Conservation (phyloP, 75 land plant genomes). For the Cunninghamia lanceolata region DNA sequence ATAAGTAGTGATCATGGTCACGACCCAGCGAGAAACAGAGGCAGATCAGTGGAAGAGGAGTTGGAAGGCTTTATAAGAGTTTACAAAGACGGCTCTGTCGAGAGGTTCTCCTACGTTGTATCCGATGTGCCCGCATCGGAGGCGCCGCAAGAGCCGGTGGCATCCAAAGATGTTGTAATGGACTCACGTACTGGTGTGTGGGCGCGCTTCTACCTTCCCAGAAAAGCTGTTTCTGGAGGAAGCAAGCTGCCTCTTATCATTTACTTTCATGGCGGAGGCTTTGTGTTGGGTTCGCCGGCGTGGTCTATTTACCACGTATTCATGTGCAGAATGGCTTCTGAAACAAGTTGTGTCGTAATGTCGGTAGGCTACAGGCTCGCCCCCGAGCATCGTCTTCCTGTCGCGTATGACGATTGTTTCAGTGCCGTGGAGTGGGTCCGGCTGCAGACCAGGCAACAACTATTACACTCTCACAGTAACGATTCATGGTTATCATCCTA, state of each 20-base stretch:
- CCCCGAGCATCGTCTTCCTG: constrained; percentile 58
- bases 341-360: constrained; percentile 27
- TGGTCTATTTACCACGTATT: constrained; percentile 44
- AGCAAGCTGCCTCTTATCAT: constrained; percentile 37
- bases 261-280: constrained; percentile 77
- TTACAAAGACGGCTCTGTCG: constrained; percentile 43
- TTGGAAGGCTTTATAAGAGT: constrained; percentile 45
- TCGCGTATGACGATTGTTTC: constrained; percentile 52
- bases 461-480: background rate
- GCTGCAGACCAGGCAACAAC: background rate
- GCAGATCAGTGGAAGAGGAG: constrained; percentile 23
- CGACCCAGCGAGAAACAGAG: background rate
- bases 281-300: constrained; percentile 43
- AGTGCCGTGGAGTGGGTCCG: constrained; percentile 43
- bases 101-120: constrained; percentile 22
- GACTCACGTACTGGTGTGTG: constrained; percentile 38
- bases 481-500: constrained; percentile 19
- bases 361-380: constrained; percentile 67
- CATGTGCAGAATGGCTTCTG: constrained; percentile 30
- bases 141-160: constrained; percentile 16
- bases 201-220: constrained; percentile 54
- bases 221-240: background rate
- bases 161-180: constrained; percentile 42
- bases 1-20: too few species aligned
- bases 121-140: constrained; percentile 17